Conservation (phyloP, 1,284 basidiomycete species). For the Volvariella surrecta region DNA sequence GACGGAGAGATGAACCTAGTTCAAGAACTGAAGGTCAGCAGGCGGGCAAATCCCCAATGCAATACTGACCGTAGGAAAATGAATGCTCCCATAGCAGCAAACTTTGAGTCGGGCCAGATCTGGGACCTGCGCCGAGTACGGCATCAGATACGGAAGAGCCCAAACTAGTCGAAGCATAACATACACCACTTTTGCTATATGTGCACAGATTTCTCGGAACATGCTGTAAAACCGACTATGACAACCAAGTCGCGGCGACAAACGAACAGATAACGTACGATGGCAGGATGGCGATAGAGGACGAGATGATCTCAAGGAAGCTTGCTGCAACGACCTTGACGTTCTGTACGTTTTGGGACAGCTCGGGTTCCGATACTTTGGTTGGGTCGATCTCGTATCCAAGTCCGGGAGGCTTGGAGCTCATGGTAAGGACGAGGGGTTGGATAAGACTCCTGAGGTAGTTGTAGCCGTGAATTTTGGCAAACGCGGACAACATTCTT, state of each 20-base stretch:
- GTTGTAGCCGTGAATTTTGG: conserved; percentile 81
- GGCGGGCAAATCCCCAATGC: neutral
- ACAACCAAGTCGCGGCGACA: neutral
- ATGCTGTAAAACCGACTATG: conserved; percentile 39
- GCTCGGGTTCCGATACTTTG: conserved; percentile 52
- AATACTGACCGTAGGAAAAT: conserved; percentile 70
- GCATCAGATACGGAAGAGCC: conserved; percentile 1
- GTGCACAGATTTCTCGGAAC: conserved; percentile 82
- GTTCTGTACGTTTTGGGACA: conserved; percentile 62
- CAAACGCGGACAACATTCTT: conserved; percentile 78
- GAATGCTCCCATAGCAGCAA: conserved; percentile 84
- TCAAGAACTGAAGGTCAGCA: neutral
- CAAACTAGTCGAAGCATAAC: conserved; percentile 20
- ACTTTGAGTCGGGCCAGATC: conserved; percentile 79
- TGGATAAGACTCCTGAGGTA: conserved; percentile 75
- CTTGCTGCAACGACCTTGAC: conserved; percentile 69
- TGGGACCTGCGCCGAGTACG: conserved; percentile 31
- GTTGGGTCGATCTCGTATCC: conserved; percentile 76
- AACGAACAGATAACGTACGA: conserved; percentile 41
- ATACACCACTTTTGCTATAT: conserved; percentile 78
- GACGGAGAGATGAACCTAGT: conserved; percentile 76
- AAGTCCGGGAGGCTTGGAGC: conserved; percentile 61
- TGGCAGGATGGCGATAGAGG: conserved; percentile 66
- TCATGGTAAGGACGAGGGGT: conserved; percentile 71
- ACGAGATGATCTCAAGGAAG: conserved; percentile 70